These are phyloP conservation scores for Globisporangium polare DNA, from an alignment of 352 stramenopile genomes.

Conservation along the genomic window DNA sequence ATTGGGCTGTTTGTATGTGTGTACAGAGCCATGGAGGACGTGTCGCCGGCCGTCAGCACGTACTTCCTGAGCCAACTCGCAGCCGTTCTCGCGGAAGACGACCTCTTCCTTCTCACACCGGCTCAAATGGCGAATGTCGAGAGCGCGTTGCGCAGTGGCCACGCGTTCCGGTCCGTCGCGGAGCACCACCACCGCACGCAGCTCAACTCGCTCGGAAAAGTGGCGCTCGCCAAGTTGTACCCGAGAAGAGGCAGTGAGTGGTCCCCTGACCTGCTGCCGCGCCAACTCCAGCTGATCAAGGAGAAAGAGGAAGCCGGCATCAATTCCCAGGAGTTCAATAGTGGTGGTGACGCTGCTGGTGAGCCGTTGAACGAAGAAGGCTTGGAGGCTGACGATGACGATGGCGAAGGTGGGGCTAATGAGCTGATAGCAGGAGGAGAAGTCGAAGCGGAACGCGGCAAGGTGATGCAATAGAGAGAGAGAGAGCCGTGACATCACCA, in stretches of 20 bases:
- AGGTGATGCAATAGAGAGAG: background rate
- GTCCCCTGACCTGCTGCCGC: slow-evolving; percentile 61
- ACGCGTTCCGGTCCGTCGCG: slow-evolving; percentile 53
- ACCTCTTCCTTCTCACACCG: slow-evolving; percentile 47
- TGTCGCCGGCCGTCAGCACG: slow-evolving; percentile 70
- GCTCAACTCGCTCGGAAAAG: slow-evolving; percentile 48
- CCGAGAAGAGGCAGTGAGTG: slow-evolving; percentile 64
- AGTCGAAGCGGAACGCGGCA: background rate
- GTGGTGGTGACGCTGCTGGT: background rate
- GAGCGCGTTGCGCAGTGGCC: slow-evolving; percentile 41
- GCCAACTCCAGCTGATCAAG: slow-evolving; percentile 54
- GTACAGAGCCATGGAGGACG: slow-evolving; percentile 47
- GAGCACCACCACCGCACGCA: slow-evolving; percentile 53
- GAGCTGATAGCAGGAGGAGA: background rate
- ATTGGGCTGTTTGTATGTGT: background rate
- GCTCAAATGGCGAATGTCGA: slow-evolving; percentile 57
- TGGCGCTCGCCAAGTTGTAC: slow-evolving; percentile 66
- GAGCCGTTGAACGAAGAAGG: background rate
- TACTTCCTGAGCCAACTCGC: slow-evolving; percentile 80
- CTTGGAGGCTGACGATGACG: background rate
- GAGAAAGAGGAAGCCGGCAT: slow-evolving; percentile 17
- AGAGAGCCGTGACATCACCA: too few species aligned
- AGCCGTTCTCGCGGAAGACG: slow-evolving; percentile 67
- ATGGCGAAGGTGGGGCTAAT: background rate
- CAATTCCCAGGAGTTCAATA: background rate